Evolutionary conservation across 768 basidiomycete species (phyloP).

Genomic region (Melanogaster broomeanus): DNA sequence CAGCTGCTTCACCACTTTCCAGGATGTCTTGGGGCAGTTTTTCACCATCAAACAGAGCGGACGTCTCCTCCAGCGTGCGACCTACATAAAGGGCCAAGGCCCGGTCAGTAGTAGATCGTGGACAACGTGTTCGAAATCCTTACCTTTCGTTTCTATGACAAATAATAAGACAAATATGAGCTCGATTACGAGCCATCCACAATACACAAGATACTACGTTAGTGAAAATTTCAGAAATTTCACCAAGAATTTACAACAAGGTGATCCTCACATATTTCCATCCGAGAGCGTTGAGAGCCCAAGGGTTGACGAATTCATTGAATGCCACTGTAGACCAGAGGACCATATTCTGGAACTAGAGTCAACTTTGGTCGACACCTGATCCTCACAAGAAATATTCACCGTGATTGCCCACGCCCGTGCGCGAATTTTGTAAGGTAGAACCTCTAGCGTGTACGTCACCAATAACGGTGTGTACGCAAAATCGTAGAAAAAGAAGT

Average conservation of each 20-base stretch:
- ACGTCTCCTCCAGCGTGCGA: conserved; percentile 71
- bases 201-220: conserved; percentile 54
- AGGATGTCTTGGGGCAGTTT: conserved; percentile 39
- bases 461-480: conserved; percentile 77
- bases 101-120: not conserved
- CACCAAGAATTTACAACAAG: not conserved
- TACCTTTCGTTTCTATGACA: conserved; percentile 66
- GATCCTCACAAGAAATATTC: conserved; percentile 14
- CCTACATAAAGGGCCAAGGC: not conserved
- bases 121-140: conserved; percentile 4
- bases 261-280: conserved; percentile 47
- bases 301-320: conserved; percentile 80
- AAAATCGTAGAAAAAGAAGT: conserved; percentile 55
- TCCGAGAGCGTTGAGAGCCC: conserved; percentile 55
- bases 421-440: conserved; percentile 79
- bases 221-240: not conserved
- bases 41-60: conserved; percentile 71
- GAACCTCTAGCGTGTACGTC: conserved; percentile 70
- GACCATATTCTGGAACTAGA: conserved; percentile 49
- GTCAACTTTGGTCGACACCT: not conserved
- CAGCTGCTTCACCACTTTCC: conserved; percentile 50
- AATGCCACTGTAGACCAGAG: conserved; percentile 70
- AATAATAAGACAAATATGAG: conserved; percentile 55
- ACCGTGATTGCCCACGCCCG: conserved; percentile 81
- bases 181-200: conserved; percentile 65